Percentiles rank a stretch among this genome's conserved stretches.
Conservation (phyloP, 176 grass and related monocot genomes). For the Thinopyrum elongatum region DNA sequence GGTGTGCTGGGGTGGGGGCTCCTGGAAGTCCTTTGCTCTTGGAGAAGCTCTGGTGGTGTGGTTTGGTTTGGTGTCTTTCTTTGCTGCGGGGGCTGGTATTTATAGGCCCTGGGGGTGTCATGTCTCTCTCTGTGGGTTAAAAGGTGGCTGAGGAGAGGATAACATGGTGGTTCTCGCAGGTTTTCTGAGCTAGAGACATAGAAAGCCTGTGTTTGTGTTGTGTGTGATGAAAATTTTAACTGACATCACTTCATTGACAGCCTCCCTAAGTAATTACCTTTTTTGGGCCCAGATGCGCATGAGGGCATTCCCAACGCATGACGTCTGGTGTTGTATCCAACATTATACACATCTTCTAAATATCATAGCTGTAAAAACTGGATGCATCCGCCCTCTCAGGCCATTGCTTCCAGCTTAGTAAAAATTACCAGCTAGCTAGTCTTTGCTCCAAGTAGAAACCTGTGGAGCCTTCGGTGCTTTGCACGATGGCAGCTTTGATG, state of each 20-base stretch:
- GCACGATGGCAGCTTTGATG: not conserved
- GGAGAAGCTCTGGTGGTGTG: slow-evolving; percentile 25
- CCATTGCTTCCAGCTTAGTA: slow-evolving; percentile 6
- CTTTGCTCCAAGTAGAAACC: slow-evolving; percentile 11
- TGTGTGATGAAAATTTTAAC: not conserved
- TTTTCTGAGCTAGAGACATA: slow-evolving; percentile 6
- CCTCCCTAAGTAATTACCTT: not conserved
- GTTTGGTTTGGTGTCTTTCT: slow-evolving; percentile 29
- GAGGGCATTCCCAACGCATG: not conserved
- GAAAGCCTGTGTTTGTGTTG: slow-evolving; percentile 7
- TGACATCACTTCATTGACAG: not conserved
- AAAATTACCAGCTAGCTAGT: not conserved
- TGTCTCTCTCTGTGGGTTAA: slow-evolving; percentile 17
- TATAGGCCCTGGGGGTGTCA: slow-evolving; percentile 33
- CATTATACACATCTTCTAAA: not conserved
- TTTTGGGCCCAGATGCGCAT: not conserved
- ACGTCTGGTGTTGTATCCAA: not conserved
- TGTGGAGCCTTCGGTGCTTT: slow-evolving; percentile 7
- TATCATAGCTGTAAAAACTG: not conserved
- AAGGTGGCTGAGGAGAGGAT: slow-evolving; percentile 1
- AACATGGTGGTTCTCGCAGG: slow-evolving; percentile 31
- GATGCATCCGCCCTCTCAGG: not conserved
- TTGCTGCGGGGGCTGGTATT: slow-evolving; percentile 31
- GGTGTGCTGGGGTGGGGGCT: not conserved
- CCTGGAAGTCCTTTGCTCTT: slow-evolving; percentile 25